Base-by-base conservation (phyloP, 2,329 filamentous ascomycete genomes). In the Neodidymelliopsis sp. region DNA sequence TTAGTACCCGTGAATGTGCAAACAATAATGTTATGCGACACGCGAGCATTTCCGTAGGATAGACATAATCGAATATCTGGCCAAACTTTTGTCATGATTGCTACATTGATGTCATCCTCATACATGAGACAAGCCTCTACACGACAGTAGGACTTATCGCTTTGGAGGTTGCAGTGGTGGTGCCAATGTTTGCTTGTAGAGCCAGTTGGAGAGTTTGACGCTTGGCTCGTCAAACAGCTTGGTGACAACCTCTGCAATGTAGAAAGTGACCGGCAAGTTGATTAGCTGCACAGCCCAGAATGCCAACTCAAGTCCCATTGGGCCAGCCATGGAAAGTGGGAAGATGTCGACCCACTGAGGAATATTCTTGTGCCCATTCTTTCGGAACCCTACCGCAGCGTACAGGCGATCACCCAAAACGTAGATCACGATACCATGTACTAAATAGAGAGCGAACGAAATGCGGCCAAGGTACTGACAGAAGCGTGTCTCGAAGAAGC, bases 221-320 rank as follows among this genome's bases (percentile, higher is more conserved):
- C 80, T 81, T 1, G 84, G 84, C 54, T 85, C 69, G 34, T 72
- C 69, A 7, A 70, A 56, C n/a, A 71, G 29, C 49, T 67, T 71
- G 9, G 69, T 72, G 15, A 66, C 63, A 20, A 72, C 37, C 47
- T 72, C 69, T 10, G 68, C 67, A 12, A 57, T 30, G 33, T 67
- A 71, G 12, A 72, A 49, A 3, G 67, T 72, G 6, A 65, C 42
- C 1, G 67, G 61, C 7, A 72, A 39, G 10, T 71, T 45, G 15
- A 88, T 70, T 6, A 88, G 22, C 29, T 89, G 84, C 1, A 84
- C 80, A 2, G 80, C 45, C 16, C 87, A 68, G 58, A 87, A 87
- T 1, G 78, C 77, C 25, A 85, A 10, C 40, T 68, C 64, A 1
- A 89, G 62, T 0, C 85, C 86, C 43, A 84, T 63, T 0, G 84